phyloP scores from a whole-genome alignment of 257 asterid species.

The Thymus quinquecostatus region DNA sequence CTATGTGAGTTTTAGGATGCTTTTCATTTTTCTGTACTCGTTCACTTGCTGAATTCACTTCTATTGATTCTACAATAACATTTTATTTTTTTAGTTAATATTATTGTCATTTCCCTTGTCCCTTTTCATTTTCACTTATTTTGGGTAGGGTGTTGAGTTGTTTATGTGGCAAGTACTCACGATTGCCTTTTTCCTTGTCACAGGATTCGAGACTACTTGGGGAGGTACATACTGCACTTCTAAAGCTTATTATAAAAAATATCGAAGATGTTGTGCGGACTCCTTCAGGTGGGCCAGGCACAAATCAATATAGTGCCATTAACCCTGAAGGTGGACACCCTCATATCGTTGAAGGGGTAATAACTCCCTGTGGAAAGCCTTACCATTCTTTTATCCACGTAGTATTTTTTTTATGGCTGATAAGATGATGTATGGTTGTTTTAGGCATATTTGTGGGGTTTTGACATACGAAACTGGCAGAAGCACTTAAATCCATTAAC shows the following conservation, averaged over 20 bases:
- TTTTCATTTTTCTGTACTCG: conserved; percentile 19
- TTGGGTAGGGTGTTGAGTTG: neutral
- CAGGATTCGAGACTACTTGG: conserved; percentile 96
- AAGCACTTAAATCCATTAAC: conserved; percentile 84
- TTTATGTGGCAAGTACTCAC: conserved; percentile 22
- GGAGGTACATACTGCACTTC: conserved; percentile 78
- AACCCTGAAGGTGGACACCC: conserved; percentile 99
- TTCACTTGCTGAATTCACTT: conserved; percentile 18
- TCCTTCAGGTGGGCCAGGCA: conserved; percentile 99
- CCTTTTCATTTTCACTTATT: neutral
- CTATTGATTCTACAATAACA: neutral
- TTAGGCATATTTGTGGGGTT: conserved; percentile 97
- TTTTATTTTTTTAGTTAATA: neutral
- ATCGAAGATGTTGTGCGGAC: conserved; percentile 94
- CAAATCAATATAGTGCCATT: conserved; percentile 93
- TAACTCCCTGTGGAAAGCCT: conserved; percentile 22
- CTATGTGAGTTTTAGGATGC: conserved; percentile 61
- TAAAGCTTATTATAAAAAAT: conserved; percentile 86
- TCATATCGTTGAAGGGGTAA: conserved; percentile 97
- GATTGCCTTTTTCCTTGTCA: conserved; percentile 9
- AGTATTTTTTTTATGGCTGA: conserved; percentile 11
- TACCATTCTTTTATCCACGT: neutral
- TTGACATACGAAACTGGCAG: conserved; percentile 92
- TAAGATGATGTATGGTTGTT: conserved; percentile 29
- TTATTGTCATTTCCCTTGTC: neutral